Evolutionary conservation across 139 green algal species (phyloP).

Genomic region (Chlamydomonas sphaeroides): DNA sequence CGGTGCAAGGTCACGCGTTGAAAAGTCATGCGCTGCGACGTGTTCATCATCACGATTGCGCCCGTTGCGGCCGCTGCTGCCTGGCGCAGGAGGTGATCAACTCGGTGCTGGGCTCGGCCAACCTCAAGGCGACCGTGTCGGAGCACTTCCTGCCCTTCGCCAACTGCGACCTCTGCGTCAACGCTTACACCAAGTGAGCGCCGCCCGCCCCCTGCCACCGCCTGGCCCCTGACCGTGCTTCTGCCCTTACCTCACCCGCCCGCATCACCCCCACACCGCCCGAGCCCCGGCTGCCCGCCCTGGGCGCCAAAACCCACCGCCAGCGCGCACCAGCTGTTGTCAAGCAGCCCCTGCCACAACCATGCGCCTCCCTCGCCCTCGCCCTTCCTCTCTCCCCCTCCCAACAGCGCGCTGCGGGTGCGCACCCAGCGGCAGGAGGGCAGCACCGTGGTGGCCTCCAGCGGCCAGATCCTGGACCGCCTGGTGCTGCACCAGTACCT

Average conservation of each 20-base stretch:
- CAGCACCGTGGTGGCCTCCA: slow-evolving; percentile 19
- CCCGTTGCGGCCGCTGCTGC: too few species aligned
- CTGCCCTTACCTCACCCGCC: background rate
- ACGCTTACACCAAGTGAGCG: slow-evolving; percentile 33
- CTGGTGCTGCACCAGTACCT: slow-evolving; percentile 36
- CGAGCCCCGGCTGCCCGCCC: too few species aligned
- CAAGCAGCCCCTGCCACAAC: too few species aligned
- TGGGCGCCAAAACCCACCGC: too few species aligned
- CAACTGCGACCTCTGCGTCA: slow-evolving; percentile 51
- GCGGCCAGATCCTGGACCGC: slow-evolving; percentile 44
- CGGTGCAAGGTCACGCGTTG: too few species aligned
- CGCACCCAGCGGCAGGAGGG: slow-evolving; percentile 34
- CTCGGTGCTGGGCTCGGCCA: background rate
- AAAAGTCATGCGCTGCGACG: too few species aligned
- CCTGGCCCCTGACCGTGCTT: too few species aligned
- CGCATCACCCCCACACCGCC: too few species aligned
- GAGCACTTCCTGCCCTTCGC: slow-evolving; percentile 48
- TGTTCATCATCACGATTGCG: too few species aligned
- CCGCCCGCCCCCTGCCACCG: background rate
- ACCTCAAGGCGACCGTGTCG: slow-evolving; percentile 5
- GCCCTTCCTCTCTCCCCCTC: background rate
- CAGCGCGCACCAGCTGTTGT: too few species aligned
- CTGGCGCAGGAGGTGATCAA: background rate
- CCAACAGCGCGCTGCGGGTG: slow-evolving; percentile 43
- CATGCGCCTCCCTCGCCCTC: background rate